Percentiles rank a stretch among this genome's conserved stretches.
phyloP scores from a whole-genome alignment of 2,329 filamentous ascomycete genomes.

The Decorospora gaudefroyi region DNA sequence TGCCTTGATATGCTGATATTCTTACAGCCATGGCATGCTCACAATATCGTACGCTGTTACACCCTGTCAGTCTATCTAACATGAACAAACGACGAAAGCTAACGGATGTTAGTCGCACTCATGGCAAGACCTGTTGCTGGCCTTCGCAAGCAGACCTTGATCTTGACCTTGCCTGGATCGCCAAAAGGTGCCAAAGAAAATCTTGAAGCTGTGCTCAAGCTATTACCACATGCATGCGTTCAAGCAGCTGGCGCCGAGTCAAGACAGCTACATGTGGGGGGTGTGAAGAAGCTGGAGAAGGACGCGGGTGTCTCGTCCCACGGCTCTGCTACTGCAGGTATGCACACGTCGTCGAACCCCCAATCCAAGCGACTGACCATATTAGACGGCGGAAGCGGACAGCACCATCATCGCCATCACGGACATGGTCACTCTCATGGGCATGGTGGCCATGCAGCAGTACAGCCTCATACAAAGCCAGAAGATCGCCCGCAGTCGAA shows the following conservation, averaged over 20 bases:
- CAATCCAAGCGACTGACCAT: slow-evolving; percentile 4
- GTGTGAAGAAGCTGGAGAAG: slow-evolving; percentile 78
- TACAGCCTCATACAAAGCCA: slow-evolving; percentile 72
- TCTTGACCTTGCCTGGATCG: slow-evolving; percentile 89
- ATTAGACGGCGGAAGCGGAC: slow-evolving; percentile 32
- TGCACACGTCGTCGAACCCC: background rate
- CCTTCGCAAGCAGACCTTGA: slow-evolving; percentile 76
- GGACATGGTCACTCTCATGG: slow-evolving; percentile 64
- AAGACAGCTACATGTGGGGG: slow-evolving; percentile 75
- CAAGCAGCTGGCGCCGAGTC: slow-evolving; percentile 86
- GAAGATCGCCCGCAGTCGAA: slow-evolving; percentile 62
- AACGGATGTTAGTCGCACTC: slow-evolving; percentile 71
- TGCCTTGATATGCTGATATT: slow-evolving; percentile 17
- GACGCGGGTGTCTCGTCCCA: slow-evolving; percentile 66
- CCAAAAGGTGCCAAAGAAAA: slow-evolving; percentile 96
- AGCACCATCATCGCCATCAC: slow-evolving; percentile 48
- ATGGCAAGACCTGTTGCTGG: slow-evolving; percentile 96
- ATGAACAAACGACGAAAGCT: slow-evolving; percentile 13
- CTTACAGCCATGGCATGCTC: slow-evolving; percentile 81
- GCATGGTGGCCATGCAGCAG: slow-evolving; percentile 45
- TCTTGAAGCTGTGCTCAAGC: slow-evolving; percentile 81
- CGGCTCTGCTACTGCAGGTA: slow-evolving; percentile 22
- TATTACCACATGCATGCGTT: slow-evolving; percentile 92
- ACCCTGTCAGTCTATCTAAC: slow-evolving; percentile 70
- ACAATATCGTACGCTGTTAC: slow-evolving; percentile 81